Evolutionary conservation across 2,329 filamentous ascomycete genomes (phyloP).

Genomic region (Niveomyces coronatus): DNA sequence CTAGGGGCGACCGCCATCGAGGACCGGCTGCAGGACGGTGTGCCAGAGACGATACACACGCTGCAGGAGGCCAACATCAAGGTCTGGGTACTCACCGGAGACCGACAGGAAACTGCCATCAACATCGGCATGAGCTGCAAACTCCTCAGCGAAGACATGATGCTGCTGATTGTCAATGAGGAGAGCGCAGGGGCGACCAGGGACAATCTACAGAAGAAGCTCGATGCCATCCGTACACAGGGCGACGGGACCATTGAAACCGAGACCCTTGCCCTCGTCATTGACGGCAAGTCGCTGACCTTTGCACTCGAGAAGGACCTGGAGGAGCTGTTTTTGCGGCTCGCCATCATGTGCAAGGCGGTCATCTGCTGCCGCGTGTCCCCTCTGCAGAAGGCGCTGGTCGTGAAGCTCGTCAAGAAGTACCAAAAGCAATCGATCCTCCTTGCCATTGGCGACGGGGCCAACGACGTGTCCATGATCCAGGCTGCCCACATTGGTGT

Average conservation of each 20-base stretch:
- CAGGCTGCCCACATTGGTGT: slow-evolving; percentile 97
- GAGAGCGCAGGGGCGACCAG: slow-evolving; percentile 68
- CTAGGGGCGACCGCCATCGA: slow-evolving; percentile 96
- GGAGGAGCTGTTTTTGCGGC: slow-evolving; percentile 85
- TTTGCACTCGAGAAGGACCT: slow-evolving; percentile 88
- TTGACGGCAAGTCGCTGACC: slow-evolving; percentile 91
- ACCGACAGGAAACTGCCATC: slow-evolving; percentile 97
- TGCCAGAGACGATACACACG: slow-evolving; percentile 96
- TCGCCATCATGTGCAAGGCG: slow-evolving; percentile 95
- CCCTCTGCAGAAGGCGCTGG: slow-evolving; percentile 89
- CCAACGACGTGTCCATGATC: slow-evolving; percentile 99
- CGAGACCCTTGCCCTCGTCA: slow-evolving; percentile 83
- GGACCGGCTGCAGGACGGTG: slow-evolving; percentile 91
- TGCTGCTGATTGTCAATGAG: slow-evolving; percentile 91
- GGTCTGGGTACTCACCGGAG: slow-evolving; percentile 94
- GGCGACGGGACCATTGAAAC: slow-evolving; percentile 65
- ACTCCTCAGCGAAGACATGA: slow-evolving; percentile 97
- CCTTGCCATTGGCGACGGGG: slow-evolving; percentile 91
- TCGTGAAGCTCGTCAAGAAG: slow-evolving; percentile 96
- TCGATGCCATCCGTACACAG: slow-evolving; percentile 81
- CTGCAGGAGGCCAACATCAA: slow-evolving; percentile 96
- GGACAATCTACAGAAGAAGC: slow-evolving; percentile 86
- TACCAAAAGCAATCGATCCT: slow-evolving; percentile 81
- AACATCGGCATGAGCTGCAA: slow-evolving; percentile 99
- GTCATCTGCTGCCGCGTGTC: slow-evolving; percentile 97